phyloP scores from a whole-genome alignment of 495 filamentous ascomycete genomes.

The Podospora pseudoanserina region DNA sequence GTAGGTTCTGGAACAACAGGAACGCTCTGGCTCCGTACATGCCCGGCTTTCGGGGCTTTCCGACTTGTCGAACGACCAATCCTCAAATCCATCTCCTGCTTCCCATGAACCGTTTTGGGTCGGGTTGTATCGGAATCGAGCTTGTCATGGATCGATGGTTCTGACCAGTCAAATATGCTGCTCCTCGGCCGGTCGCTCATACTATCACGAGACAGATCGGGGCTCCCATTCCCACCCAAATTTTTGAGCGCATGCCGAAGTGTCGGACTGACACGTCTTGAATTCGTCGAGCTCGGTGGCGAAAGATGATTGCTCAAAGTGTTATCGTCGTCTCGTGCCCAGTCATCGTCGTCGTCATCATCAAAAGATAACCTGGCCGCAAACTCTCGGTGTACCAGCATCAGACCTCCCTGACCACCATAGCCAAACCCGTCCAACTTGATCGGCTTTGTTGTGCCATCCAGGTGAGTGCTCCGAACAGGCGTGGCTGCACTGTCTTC shows the following conservation, averaged over 20 bases:
- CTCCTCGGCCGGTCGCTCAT: slow-evolving; percentile 50
- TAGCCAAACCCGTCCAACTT: slow-evolving; percentile 22
- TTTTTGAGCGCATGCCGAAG: slow-evolving; percentile 40
- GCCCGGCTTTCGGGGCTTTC: slow-evolving; percentile 69
- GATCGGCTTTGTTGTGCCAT: slow-evolving; percentile 10
- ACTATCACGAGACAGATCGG: slow-evolving; percentile 30
- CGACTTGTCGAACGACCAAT: slow-evolving; percentile 72
- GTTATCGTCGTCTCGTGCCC: slow-evolving; percentile 54
- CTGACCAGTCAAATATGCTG: slow-evolving; percentile 85
- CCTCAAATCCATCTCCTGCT: slow-evolving; percentile 68
- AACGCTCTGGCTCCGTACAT: slow-evolving; percentile 94
- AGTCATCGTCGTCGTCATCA: slow-evolving; percentile 63
- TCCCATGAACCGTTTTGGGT: slow-evolving; percentile 87
- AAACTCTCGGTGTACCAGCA: slow-evolving; percentile 36
- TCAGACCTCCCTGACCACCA: slow-evolving; percentile 13
- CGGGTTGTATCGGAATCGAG: slow-evolving; percentile 54
- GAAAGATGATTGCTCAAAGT: slow-evolving; percentile 51
- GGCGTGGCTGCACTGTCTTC: slow-evolving; percentile 60
- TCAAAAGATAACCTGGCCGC: slow-evolving; percentile 48
- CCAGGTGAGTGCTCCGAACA: slow-evolving; percentile 37
- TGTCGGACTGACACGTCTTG: slow-evolving; percentile 43
- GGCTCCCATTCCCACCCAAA: slow-evolving; percentile 40
- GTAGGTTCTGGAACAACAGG: slow-evolving; percentile 69
- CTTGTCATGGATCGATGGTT: slow-evolving; percentile 59
- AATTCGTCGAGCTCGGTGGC: slow-evolving; percentile 51